These are phyloP conservation scores for Phytophthora macrochlamydospora DNA, from an alignment of 352 stramenopile species.

Conservation along the genomic window DNA sequence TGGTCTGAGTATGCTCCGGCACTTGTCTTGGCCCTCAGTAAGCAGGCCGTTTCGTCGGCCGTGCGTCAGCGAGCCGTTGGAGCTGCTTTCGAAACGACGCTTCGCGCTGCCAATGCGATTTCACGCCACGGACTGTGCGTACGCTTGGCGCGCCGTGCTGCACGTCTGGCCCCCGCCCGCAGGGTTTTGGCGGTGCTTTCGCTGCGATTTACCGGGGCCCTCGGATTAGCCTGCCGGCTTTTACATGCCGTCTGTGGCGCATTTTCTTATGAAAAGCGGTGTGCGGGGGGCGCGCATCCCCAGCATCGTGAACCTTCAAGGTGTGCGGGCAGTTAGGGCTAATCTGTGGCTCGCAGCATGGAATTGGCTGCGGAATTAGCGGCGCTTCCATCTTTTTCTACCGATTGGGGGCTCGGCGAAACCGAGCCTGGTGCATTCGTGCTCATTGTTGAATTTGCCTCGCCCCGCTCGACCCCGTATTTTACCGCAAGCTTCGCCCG, in stretches of 20 bases:
- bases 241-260: too few relatives aligned
- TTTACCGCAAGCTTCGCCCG: background rate
- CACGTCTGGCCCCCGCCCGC: background rate
- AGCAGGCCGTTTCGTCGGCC: background rate
- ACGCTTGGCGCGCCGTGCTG: background rate
- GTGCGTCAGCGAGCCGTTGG: background rate
- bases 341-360: background rate
- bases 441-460: constrained; percentile 64
- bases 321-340: background rate
- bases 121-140: background rate
- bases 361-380: background rate
- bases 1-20: background rate
- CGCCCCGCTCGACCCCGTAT: constrained; percentile 5
- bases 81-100: background rate
- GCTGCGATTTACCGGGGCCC: background rate
- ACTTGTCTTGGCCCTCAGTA: too few relatives aligned
- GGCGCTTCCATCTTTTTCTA: background rate
- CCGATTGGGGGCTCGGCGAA: background rate
- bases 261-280: background rate
- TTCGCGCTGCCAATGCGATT: background rate
- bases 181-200: background rate
- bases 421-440: constrained; percentile 3
- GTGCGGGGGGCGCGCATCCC: background rate
- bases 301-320: background rate
- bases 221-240: too few relatives aligned